Conservation (phyloP, 2,329 filamentous ascomycete genomes). For the Albophoma yamanashiensis region DNA sequence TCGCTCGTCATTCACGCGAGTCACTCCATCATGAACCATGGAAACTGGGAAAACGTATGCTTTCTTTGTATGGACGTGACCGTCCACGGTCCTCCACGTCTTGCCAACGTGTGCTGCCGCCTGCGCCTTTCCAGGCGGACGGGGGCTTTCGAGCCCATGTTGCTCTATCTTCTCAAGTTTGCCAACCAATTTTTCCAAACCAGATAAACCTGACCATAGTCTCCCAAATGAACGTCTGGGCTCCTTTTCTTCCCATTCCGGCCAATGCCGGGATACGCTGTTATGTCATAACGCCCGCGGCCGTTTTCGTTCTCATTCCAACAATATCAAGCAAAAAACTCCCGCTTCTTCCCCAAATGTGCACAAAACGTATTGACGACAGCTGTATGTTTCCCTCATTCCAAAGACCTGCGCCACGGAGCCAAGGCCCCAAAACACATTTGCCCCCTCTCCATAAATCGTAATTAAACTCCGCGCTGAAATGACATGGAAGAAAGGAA, state of each 20-base stretch:
- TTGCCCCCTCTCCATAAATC: not conserved
- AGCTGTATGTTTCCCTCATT: not conserved
- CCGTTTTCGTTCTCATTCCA: conserved; percentile 6
- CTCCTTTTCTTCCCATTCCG: not conserved
- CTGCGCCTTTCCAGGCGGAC: not conserved
- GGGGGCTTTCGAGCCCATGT: not conserved
- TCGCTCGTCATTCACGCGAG: not conserved
- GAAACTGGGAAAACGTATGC: not conserved
- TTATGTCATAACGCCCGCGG: conserved; percentile 5
- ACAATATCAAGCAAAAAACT: conserved; percentile 1
- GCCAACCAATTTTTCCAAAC: not conserved
- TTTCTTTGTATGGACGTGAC: not conserved
- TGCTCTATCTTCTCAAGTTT: not conserved
- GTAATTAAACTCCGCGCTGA: conserved; percentile 7
- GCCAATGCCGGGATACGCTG: conserved; percentile 1
- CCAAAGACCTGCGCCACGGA: not conserved
- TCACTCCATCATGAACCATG: not conserved
- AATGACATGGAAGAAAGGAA: not conserved
- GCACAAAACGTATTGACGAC: not conserved
- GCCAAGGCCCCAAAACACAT: not conserved
- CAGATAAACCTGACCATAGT: not conserved
- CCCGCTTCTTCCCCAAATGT: conserved; percentile 3
- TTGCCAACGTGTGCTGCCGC: not conserved
- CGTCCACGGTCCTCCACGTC: not conserved
- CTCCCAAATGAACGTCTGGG: conserved; percentile 3